phyloP scores from a whole-genome alignment of 1,284 basidiomycete genomes.

The Cryptococcus wingfieldii region DNA sequence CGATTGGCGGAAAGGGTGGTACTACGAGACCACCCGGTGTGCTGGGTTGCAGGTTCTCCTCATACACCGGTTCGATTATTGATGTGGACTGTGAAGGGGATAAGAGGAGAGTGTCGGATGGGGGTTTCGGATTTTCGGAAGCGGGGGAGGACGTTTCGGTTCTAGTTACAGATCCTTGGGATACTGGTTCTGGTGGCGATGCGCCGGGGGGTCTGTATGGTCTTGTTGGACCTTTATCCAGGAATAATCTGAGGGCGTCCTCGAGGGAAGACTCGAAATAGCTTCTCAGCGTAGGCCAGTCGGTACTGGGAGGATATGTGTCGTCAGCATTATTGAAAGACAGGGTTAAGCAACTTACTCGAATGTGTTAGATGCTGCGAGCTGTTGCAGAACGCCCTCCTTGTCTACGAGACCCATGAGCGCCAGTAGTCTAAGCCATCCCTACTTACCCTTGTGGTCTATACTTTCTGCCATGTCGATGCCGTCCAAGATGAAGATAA shows the following conservation, averaged over 20 bases:
- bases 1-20: conserved; percentile 69
- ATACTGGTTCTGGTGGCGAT: neutral
- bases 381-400: conserved; percentile 56
- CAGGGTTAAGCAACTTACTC: conserved; percentile 52
- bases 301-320: conserved; percentile 54
- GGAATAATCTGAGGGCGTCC: conserved; percentile 23
- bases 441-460: too few species aligned
- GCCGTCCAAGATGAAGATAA: too few species aligned
- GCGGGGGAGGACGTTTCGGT: conserved; percentile 1
- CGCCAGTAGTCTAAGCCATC: neutral
- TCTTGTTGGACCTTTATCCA: conserved; percentile 13
- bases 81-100: conserved; percentile 40
- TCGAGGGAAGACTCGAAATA: conserved; percentile 19
- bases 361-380: conserved; percentile 65
- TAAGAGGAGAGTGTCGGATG: conserved; percentile 30
- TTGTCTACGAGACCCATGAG: neutral
- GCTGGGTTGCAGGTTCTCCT: conserved; percentile 37
- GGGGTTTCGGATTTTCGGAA: conserved; percentile 53
- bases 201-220: conserved; percentile 12
- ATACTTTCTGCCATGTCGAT: too few species aligned
- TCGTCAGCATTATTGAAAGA: neutral
- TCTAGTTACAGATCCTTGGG: neutral
- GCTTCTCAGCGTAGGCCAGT: conserved; percentile 69
- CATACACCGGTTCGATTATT: conserved; percentile 18
- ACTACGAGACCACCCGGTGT: conserved; percentile 65